These are phyloP conservation scores for Rubia occidens DNA, from an alignment of 305 asterid species.

Conservation along the genomic window DNA sequence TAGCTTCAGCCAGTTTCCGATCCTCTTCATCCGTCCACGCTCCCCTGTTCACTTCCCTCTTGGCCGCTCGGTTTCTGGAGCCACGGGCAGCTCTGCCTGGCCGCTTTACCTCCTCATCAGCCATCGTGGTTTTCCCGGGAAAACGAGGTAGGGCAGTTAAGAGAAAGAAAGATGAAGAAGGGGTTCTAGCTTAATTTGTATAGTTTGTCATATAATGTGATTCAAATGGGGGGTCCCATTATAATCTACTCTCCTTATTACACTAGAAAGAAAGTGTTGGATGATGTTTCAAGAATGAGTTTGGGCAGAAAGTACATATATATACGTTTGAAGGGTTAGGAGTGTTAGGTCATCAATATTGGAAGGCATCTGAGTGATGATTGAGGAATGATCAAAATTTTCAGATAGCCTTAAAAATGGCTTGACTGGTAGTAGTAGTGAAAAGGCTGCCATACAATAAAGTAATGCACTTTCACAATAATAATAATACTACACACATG, in stretches of 20 bases:
- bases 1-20: conserved; percentile 34
- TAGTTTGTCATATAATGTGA: not conserved
- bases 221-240: not conserved
- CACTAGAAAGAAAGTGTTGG: not conserved
- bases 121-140: not conserved
- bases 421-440: conserved; percentile 8
- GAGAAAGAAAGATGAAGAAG: no score
- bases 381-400: conserved; percentile 15
- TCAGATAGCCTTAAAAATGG: not conserved
- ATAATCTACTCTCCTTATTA: not conserved
- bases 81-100: not conserved
- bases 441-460: conserved; percentile 21
- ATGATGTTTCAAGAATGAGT: conserved; percentile 9
- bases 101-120: conserved; percentile 8
- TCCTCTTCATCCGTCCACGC: conserved; percentile 58
- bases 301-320: not conserved
- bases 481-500: conserved; percentile 3
- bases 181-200: not conserved
- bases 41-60: conserved; percentile 37
- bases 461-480: conserved; percentile 5
- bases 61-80: not conserved
- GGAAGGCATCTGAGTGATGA: conserved; percentile 13
- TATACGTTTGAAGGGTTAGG: conserved; percentile 10
- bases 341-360: conserved; percentile 14
- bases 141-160: not conserved